Conservation (phyloP, 495 filamentous ascomycete species). For the Podospora tetraspora region DNA sequence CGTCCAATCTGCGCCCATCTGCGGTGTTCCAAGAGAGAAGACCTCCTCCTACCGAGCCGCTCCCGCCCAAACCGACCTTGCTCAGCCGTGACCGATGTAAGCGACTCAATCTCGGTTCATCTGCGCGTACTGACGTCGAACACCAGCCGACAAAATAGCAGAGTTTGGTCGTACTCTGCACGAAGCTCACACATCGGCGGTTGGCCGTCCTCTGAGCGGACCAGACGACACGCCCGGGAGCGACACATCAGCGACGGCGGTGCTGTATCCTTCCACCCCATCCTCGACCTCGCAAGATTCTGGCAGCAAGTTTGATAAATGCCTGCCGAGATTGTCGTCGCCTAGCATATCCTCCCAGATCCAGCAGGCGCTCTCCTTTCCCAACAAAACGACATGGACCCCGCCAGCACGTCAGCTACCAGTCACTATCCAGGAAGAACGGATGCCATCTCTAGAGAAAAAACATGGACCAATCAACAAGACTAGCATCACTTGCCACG, state of each 20-base stretch:
- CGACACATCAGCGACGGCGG: neutral
- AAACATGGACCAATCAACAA: neutral
- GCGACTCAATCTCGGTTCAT: neutral
- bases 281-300: neutral
- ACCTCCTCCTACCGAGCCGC: slow-evolving; percentile 15
- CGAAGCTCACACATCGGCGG: neutral
- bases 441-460: slow-evolving; percentile 22
- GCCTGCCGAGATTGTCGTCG: slow-evolving; percentile 12
- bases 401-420: slow-evolving; percentile 11
- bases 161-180: neutral
- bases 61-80: neutral
- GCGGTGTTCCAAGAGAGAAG: slow-evolving; percentile 11
- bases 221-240: neutral
- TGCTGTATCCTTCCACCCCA: neutral
- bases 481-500: neutral
- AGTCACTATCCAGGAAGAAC: slow-evolving; percentile 30
- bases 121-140: neutral
- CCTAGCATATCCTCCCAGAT: slow-evolving; percentile 10
- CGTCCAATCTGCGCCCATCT: slow-evolving; percentile 8
- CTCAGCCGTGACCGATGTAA: neutral
- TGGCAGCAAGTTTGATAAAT: slow-evolving; percentile 1
- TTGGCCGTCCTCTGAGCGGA: neutral
- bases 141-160: neutral
- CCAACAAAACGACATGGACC: slow-evolving; percentile 11
- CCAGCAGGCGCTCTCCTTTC: slow-evolving; percentile 8